Evolutionary conservation across 78 protist species (phyloP), one percentile per base, ranked within the genome.

Genomic region (Dictyostelium citrinum): DNA sequence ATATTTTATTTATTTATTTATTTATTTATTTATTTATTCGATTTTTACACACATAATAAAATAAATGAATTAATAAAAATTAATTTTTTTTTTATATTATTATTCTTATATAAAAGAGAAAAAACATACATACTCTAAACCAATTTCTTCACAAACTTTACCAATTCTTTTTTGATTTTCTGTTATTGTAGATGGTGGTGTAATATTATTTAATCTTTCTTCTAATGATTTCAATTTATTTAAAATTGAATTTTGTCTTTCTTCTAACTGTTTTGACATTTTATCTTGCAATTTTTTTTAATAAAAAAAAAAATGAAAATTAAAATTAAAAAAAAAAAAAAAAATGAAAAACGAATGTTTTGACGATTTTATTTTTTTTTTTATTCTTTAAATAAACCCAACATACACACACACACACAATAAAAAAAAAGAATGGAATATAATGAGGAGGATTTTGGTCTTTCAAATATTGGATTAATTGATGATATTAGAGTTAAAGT

Each of bases 161-260:
- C 31, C 24, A 45, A 86, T 74, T 29, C 43, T 75, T 43, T 76
- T 24, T 86, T 86, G 84, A 64, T n/a, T 77, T 4, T 33, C 55
- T 20, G 84, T 86, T 22, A 77, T 37, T 5, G 17, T 46, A 16
- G 45, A 11, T 24, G 41, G 27, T 61, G 92, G 70, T 29, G 60
- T 76, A 8, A 86, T 16, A 39, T 86, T 27, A 45, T 58, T 64
- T 29, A 86, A 16, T 77, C 78, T 74, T 1, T 77, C 7, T 17
- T 24, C 24, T 29, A 86, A 12, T 60, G 61, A 22, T 29, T 49
- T 17, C 2, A 86, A 37, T 61, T 43, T 55, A 14, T 22, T 22
- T 43, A 86, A 22, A 27, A 86, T 61, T 51, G 41, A n/a, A 27
- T 43, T 61, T 64, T 86, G 92, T 86, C 46, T 70, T 70, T 27